Percentiles rank a stretch among this genome's conserved stretches.
phyloP scores from a whole-genome alignment of 2,329 filamentous ascomycete species.

The Xylariales sp. region DNA sequence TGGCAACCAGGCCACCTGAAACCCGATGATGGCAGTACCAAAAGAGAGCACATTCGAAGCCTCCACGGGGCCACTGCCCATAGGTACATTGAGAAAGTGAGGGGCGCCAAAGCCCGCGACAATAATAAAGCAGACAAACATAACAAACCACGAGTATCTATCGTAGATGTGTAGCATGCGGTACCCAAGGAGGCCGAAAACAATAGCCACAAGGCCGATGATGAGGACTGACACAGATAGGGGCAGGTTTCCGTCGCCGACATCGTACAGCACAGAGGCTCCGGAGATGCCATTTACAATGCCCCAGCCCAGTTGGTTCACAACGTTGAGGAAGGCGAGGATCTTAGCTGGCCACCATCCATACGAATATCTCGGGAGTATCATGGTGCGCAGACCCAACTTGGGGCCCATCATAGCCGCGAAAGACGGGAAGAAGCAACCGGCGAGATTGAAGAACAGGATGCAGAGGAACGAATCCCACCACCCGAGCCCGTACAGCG shows the following conservation, averaged over 20 bases:
- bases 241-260: neutral
- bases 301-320: conserved; percentile 1
- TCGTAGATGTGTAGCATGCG: conserved; percentile 1
- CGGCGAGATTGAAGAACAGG: neutral
- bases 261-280: neutral
- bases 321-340: neutral
- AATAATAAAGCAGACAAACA: neutral
- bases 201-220: neutral
- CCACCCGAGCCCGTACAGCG: neutral
- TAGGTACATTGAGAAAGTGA: conserved; percentile 1
- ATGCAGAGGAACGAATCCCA: neutral
- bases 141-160: neutral
- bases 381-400: neutral
- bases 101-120: neutral
- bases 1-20: neutral
- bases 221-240: neutral
- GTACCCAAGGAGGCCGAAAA: neutral
- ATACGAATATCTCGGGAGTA: neutral
- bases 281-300: neutral
- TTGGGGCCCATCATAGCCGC: neutral
- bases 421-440: neutral
- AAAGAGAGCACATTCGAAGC: neutral
- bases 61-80: neutral
- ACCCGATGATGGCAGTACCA: neutral
- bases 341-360: neutral